Base-by-base conservation (phyloP, 768 basidiomycete species). In the Rhizopogon salebrosus region DNA sequence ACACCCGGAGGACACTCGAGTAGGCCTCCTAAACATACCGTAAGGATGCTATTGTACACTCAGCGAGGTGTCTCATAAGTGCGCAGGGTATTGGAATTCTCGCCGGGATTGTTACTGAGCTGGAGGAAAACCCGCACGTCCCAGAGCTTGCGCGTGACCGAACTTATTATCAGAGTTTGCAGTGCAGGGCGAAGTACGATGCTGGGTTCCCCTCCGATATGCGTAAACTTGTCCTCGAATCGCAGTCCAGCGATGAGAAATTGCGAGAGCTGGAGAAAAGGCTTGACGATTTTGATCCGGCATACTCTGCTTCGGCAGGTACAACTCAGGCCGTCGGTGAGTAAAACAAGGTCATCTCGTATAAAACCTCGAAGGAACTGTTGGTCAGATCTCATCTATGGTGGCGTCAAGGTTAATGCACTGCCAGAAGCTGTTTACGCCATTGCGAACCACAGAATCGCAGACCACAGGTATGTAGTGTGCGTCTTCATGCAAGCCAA, bases 1-100 rank as follows among this genome's bases (percentile, higher is more conserved):
- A 72, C 75, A 1, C 71, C 75, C 0, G 81, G 81, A 14, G 81
- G 83, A 0, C 83, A 82, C 59, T 80, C 81, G 1, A 77, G 75
- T 56, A 69, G 72, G 1, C 82, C 82, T 7, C 78, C 77, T 6
- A 51, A 62, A 16, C 81, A 83, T 60, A 83, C 83, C 4, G 78
- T 71, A 65, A 55, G 68, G 57, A 23, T 24, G 14, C 27, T 3
- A 8, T 3, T 34, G 43, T 22, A 16, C 5, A 14, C 20, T 22
- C 29, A 22, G 20, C 10, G 9, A 46, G 6, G 23, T 31, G 27
- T 29, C 20, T 31, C 26, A 13, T 35, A 7, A n/a, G 18, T n/a
- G 8, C 54, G 61, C 60, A 67, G 65, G 63, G 63, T n/a, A 80
- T 84, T 55, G 80, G 80, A 31, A 75, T 80, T 55, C 73, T 83